Evolutionary conservation across 2,329 filamentous ascomycete species (phyloP), one percentile per base, ranked within the genome.

Genomic region (Fusarium haematococcum): DNA sequence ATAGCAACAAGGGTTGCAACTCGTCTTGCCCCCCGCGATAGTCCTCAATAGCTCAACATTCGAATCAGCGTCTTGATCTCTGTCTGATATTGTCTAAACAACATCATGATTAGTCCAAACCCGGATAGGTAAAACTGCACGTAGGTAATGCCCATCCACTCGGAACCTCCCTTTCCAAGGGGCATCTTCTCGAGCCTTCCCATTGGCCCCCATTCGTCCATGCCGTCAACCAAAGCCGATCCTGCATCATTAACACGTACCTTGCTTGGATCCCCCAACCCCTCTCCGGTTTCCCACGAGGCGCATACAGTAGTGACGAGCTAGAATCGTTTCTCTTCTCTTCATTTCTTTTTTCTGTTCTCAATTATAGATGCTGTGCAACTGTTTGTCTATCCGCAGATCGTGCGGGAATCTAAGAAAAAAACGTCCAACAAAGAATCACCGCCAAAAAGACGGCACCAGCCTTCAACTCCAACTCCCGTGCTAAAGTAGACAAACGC

Each of bases 401-500:
- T 63, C 43, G 18, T 65, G 67, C 73, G 69, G 69, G 60, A 61
- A 65, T 73, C 63, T 68, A 48, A 58, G 58, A 68, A 65, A 58
- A 58, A 54, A 54, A 54, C 48, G n/a, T 54, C 66, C 20, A 41
- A 41, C 62, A 54, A 75, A 56, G 67, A 65, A 27, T 58, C 64
- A 64, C 58, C 58, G 27, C 33, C 61, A 67, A 67, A 27, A n/a
- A 41, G 57, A 59, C 54, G 45, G 62, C 58, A 37, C 41, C 56
- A 62, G 33, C 66, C 63, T 63, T 68, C 61, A 63, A 76, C 77
- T 74, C 71, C 63, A 75, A 77, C 69, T 76, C 77, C 77, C 65
- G 57, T 77, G 75, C 76, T 77, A 73, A 71, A 70, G 41, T 73
- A 78, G 65, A 75, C 66, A 77, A 78, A 77, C 77, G 70, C 76